Evolutionary conservation across 2,329 filamentous ascomycete genomes (phyloP), one percentile per base, ranked within the genome.

Genomic region (Aspergillus tanneri): DNA sequence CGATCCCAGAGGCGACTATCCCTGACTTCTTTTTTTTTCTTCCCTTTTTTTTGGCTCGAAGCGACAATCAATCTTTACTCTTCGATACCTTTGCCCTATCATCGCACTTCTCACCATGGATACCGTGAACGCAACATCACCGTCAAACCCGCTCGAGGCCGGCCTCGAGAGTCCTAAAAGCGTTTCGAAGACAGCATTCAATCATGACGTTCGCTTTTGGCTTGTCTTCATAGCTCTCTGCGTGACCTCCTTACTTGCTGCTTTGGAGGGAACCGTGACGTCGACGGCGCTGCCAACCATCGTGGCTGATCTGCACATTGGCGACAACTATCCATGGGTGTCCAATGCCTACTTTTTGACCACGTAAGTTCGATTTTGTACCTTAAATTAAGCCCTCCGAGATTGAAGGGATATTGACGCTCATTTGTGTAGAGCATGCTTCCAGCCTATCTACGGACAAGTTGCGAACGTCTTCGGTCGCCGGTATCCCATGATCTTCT

Each of bases 381-480:
- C n/a, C n/a, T n/a, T n/a, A n/a, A n/a, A n/a, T n/a, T n/a, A n/a
- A n/a, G n/a, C n/a, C n/a, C n/a, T n/a, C n/a, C n/a, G n/a, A n/a
- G n/a, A n/a, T n/a, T n/a, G n/a, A n/a, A n/a, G n/a, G n/a, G n/a
- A n/a, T n/a, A n/a, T n/a, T n/a, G n/a, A n/a, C n/a, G n/a, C n/a
- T n/a, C n/a, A n/a, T n/a, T n/a, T 25, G 2, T 27, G 19, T n/a
- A 51, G 48, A 22, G 44, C 43, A 38, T 35, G 48, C 12, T 52
- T 78, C 3, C 77, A 78, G 47, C 79, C 79, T 0, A 52, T 80
- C 0, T 73, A 73, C 34, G 76, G 75, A 0, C 76, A 80, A 55
- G 49, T 79, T 1, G 70, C 74, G 6, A 71, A 81, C 50, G 66
- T 80, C 21, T 80, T 75, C 53, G 79, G 80, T 4, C 69, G 78